Base-by-base conservation (phyloP, 768 basidiomycete species). In the Suillus occidentalis region DNA sequence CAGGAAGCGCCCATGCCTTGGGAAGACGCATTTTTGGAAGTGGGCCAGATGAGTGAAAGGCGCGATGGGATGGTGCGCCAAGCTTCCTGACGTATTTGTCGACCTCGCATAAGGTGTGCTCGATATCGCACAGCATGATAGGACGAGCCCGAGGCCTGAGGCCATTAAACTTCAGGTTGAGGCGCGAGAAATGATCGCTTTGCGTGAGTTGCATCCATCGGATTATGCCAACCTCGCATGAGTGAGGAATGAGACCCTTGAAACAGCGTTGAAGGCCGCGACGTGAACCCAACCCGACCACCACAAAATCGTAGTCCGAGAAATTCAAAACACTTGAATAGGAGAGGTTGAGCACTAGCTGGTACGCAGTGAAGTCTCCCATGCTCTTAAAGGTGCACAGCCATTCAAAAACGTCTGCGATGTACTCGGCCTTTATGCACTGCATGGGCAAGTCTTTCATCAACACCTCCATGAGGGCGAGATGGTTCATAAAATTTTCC, bases 41-140 rank as follows among this genome's bases (percentile, higher is more conserved):
- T 9, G 62, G 65, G 16, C 67, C 67, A 10, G 74, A 73, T 6
- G 80, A 69, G 13, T 67, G 71, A 68, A 83, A 89, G 0, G 65
- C 62, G 14, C 80, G 78, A 6, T 73, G 76, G 39, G 85, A 70
- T 63, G 82, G 70, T 20, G 68, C 77, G 52, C 84, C 79, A 28
- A 62, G 63, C 64, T 68, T 72, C 55, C 91, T 88, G 49, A 86
- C 80, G 70, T 92, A 93, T 71, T 92, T 91, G 77, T 92, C 89
- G 53, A 89, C 81, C 72, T 94, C 92, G 76, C 92, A 94, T 18
- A 93, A 76, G 1, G 87, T 81, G 72, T 94, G 92, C 77, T 94
- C 92, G 61, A 93, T 79, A 72, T 94, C 92, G 43, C 87, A 85
- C 58, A 91, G 77, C 68, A 83, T 81, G 81, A 89, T 85, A 8